Base-by-base conservation (phyloP, 208 protist genomes). In the Crithidia acanthocephali region DNA sequence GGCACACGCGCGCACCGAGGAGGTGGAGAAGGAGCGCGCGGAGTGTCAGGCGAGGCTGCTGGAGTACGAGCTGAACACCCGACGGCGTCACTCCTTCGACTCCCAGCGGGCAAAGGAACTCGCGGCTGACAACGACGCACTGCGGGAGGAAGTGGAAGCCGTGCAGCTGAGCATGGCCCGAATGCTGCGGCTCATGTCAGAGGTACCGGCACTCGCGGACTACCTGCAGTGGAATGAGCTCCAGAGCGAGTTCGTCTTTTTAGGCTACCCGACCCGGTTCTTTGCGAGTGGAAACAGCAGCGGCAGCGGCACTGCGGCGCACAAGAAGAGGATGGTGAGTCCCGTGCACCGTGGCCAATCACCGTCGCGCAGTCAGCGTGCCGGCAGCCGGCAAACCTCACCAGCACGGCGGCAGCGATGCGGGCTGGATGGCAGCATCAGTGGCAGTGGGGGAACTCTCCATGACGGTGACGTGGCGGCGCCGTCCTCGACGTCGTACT, bases 131-230 rank as follows among this genome's bases (percentile, higher is more conserved):
- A 79, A 66, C n/a, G 67, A 80, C 28, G 68, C 68, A 9, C 58
- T 93, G 28, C 77, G 75, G 45, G 83, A 88, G 55, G 81, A 91
- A 52, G 78, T 91, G 22, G 79, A 87, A 35, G 83, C 70, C 7
- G 76, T 82, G 45, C 88, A 77, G 42, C 67, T 90, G 7, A 94
- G 91, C 68, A 85, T 91, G 77, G 81, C 85, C 25, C 85, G 88
- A 8, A 74, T 96, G 69, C 77, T 96, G 66, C 81, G 74, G n/a
- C 59, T 96, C 23, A 72, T 96, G 51, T 67, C 73, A 8, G 76
- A 90, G 53, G 85, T 96, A n/a, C 91, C 91, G n/a, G 62, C 74
- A 18, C 68, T 96, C 61, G 64, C 63, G 13, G 69, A 81, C 27
- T 93, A 86, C 62, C 61, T 96, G 52, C 53, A 57, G 65, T 86